Percentiles rank a stretch among this genome's conserved stretches.
Evolutionary conservation across 805 yeast species (phyloP).

Genomic region (Lachancea thermotolerans): DNA sequence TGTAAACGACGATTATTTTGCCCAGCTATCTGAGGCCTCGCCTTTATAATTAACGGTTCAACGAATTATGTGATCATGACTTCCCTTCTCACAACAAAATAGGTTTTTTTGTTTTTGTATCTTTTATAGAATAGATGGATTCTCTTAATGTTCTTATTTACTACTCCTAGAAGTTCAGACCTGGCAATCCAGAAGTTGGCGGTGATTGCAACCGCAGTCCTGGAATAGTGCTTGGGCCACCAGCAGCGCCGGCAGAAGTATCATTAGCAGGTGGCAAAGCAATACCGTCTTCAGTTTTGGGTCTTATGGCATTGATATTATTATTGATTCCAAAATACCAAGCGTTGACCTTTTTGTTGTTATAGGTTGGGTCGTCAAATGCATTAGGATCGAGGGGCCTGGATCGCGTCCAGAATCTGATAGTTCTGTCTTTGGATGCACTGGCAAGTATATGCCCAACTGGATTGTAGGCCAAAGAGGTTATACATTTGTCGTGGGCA

Average conservation of each 20-base stretch:
- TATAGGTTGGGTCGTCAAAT: slow-evolving; percentile 75
- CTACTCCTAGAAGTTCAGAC: slow-evolving; percentile 8
- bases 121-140: slow-evolving; percentile 1
- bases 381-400: slow-evolving; percentile 84
- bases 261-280: slow-evolving; percentile 25
- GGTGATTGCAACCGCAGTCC: slow-evolving; percentile 3
- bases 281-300: slow-evolving; percentile 30
- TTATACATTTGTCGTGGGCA: slow-evolving; percentile 92
- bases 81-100: not conserved
- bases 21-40: slow-evolving; percentile 7
- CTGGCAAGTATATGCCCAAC: slow-evolving; percentile 85
- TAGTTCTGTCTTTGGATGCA: slow-evolving; percentile 89
- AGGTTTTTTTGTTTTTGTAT: not conserved
- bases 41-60: not conserved
- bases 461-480: slow-evolving; percentile 88
- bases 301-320: slow-evolving; percentile 31
- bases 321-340: slow-evolving; percentile 45
- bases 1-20: slow-evolving; percentile 17
- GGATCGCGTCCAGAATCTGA: slow-evolving; percentile 91
- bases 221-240: not conserved
- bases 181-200: slow-evolving; percentile 10
- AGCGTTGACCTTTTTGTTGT: slow-evolving; percentile 52
- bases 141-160: not conserved
- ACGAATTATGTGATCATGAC: slow-evolving; percentile 6
- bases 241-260: slow-evolving; percentile 1